Percentiles rank a stretch among this genome's conserved stretches.
These are phyloP conservation scores for Microcyclosporella mali DNA, from an alignment of 2,329 filamentous ascomycete species.

Conservation along the genomic window DNA sequence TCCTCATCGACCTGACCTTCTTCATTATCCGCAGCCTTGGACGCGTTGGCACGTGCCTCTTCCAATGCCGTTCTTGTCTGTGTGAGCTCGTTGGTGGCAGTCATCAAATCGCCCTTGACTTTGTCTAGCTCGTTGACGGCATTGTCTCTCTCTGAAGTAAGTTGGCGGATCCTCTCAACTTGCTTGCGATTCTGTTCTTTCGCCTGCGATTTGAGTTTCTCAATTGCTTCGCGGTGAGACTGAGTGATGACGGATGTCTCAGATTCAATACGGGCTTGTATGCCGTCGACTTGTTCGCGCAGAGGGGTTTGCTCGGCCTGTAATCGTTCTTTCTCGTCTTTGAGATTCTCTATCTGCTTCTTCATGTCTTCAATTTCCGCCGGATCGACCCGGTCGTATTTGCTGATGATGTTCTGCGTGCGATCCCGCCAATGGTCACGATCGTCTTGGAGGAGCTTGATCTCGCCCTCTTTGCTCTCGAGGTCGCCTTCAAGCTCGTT, in stretches of 20 bases:
- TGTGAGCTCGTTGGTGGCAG: constrained; percentile 49
- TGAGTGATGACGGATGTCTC: constrained; percentile 26
- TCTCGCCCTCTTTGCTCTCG: constrained; percentile 76
- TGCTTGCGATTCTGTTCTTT: constrained; percentile 57
- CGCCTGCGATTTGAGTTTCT: constrained; percentile 37
- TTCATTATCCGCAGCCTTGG: constrained; percentile 33
- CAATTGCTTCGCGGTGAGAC: constrained; percentile 12
- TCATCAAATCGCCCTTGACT: constrained; percentile 15
- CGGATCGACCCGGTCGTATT: constrained; percentile 91
- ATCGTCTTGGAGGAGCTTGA: constrained; percentile 83
- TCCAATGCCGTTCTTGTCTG: constrained; percentile 59
- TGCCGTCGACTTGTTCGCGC: constrained; percentile 44
- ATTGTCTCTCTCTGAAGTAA: constrained; percentile 58
- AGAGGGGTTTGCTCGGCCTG: constrained; percentile 46
- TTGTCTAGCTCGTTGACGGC: constrained; percentile 19
- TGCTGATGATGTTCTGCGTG: constrained; percentile 89
- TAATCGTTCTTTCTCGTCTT: constrained; percentile 50
- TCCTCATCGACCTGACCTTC: constrained; percentile 42
- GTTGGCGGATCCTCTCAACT: constrained; percentile 54
- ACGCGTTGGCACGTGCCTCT: constrained; percentile 46
- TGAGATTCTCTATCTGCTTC: constrained; percentile 56
- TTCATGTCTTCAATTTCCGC: constrained; percentile 87
- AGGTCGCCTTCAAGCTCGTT: constrained; percentile 76
- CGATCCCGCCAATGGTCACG: constrained; percentile 94
- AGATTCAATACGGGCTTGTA: constrained; percentile 40